Base-by-base conservation (phyloP, 1,284 basidiomycete species). In the Dichomitus squalens region DNA sequence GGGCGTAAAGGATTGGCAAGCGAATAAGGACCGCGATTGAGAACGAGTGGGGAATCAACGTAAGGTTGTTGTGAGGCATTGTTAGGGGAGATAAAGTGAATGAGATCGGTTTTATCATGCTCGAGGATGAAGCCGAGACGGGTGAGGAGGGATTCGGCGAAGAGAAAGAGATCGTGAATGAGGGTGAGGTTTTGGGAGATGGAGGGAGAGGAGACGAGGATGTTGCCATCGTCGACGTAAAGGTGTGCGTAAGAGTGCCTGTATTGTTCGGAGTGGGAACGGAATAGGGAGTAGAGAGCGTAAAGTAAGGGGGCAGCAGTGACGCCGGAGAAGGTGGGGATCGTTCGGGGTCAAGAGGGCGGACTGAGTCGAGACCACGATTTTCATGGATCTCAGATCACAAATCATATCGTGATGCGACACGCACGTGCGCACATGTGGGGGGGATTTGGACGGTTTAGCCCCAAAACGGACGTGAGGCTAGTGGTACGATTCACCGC, bases 181-280 rank as follows among this genome's bases (percentile, higher is more conserved):
- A 48, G 1, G 0, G 1, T 8, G 33, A 38, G 25, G 29, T 57
- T 55, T 2, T 5, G 1, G 1, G 4, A 9, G 0, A 54, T 25
- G 7, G 49, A 46, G 1, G 40, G 43, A 2, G 52, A 38, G 1
- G 52, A 29, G 8, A 36, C 58, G 1, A 55, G 21, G 25, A 57
- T 36, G 12, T 53, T 40, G 9, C 63, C 63, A 44, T 64, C 54
- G 23, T 64, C 63, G 2, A 64, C 63, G 14, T 54, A 64, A 48
- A 40, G n/a, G 21, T 40, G 39, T 18, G 20, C 6, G 39, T 40
- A 40, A 11, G 39, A 40, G 39, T 9, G 9, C 2, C 39, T 7
- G 5, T 7, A 40, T 7, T 12, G 12, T 23, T 40, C 20, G 1
- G 29, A 14, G 34, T 36, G 23, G 3, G 8, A 34, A 6, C 35